Base-by-base conservation (phyloP, 2,329 filamentous ascomycete species). In the Trichoderma hamatum region DNA sequence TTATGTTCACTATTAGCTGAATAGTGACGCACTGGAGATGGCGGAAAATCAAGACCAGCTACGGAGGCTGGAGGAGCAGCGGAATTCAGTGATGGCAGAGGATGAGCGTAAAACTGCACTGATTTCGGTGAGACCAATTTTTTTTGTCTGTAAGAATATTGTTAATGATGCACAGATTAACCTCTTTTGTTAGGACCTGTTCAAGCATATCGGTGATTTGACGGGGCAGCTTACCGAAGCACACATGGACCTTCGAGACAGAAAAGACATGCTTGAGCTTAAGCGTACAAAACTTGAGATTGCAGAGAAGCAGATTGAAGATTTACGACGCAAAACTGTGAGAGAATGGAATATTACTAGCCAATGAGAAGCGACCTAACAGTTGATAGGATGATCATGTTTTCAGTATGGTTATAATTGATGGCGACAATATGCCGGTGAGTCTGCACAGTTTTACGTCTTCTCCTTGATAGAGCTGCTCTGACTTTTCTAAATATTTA, bases 401-500 rank as follows among this genome's bases (percentile, higher is more conserved):
- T 69, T 80, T 76, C 72, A 76, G 75, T 65, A 76, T 75, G 11
- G 78, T 80, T 52, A 67, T 82, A 19, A 75, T 81, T 67, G 80
- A 81, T 70, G 80, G 80, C 4, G 80, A 81, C 67, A 76, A 75
- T 65, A 80, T 80, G 78, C 75, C 74, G 67, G 80, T 80, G 74
- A 68, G 74, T 69, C 19, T 16, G n/a, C 34, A 21, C 26, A 13
- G 13, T 13, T 24, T 10, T 13, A 34, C 9, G 16, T 14, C 16
- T 32, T 14, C 30, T 36, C 13, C 10, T 4, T 1, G 28, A 19
- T 6, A 21, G 5, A 36, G 16, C 16, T 28, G 11, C n/a, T 11
- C 43, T 49, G 34, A 54, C 26, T 30, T 14, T 39, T 21, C 16
- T 14, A 11, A 64, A 36, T 19, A 59, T 26, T 3, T 19, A 81